These are phyloP conservation scores for Mucor mucedo DNA, from an alignment of 371 early-diverging fungal species.

Conservation along the genomic window DNA sequence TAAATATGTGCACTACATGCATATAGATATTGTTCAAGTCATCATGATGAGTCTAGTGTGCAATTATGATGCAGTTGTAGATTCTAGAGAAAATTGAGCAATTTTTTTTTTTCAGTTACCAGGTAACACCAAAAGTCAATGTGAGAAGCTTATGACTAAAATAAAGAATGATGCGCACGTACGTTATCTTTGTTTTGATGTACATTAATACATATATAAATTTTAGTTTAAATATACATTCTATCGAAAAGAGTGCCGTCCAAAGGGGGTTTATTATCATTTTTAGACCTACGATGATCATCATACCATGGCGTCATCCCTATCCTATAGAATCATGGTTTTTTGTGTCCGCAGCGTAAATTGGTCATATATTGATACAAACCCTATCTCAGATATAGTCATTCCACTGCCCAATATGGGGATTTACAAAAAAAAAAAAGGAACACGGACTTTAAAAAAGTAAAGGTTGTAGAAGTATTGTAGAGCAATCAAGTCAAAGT, in stretches of 20 bases:
- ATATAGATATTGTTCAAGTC: too few relatives aligned
- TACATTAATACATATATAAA: neutral
- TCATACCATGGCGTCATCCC: neutral
- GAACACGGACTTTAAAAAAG: too few relatives aligned
- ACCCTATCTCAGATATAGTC: too few relatives aligned
- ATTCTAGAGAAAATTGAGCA: neutral
- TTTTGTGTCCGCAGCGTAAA: too few relatives aligned
- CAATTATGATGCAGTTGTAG: constrained; percentile 1
- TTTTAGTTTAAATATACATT: neutral
- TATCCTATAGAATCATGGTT: neutral
- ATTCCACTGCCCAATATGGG: too few relatives aligned
- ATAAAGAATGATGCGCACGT: neutral
- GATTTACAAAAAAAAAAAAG: too few relatives aligned
- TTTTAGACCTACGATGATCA: neutral
- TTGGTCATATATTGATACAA: too few relatives aligned
- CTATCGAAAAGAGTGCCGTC: neutral
- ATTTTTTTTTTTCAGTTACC: neutral
- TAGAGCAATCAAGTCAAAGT: too few relatives aligned
- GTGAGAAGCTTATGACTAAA: constrained; percentile 16
- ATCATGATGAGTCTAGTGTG: neutral
- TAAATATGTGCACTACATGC: neutral
- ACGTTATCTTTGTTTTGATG: neutral
- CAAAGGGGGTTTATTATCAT: neutral
- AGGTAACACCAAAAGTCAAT: constrained; percentile 10
- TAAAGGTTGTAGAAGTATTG: too few relatives aligned